These are phyloP conservation scores for Setaria viridis DNA, from an alignment of 202 grass and related monocot species.

Conservation along the genomic window DNA sequence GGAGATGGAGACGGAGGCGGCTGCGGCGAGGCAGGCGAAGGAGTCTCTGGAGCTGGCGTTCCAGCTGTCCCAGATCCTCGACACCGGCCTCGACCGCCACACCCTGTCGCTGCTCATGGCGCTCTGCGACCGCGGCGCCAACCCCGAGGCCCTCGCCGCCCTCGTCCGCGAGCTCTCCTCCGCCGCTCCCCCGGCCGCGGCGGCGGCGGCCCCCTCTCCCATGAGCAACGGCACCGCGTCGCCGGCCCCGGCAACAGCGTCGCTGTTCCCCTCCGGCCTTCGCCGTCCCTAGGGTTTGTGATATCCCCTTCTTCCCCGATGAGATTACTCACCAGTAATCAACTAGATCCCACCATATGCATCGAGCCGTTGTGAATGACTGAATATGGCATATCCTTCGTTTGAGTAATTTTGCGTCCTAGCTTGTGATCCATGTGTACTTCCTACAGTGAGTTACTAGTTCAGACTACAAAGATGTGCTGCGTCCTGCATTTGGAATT, in stretches of 20 bases:
- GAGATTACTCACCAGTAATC: background rate
- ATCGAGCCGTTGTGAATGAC: background rate
- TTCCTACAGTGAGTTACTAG: background rate
- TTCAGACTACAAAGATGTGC: background rate
- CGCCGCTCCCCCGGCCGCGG: constrained; percentile 13
- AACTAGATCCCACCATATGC: background rate
- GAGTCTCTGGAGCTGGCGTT: constrained; percentile 90
- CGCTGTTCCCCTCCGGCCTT: constrained; percentile 51
- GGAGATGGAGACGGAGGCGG: constrained; percentile 44
- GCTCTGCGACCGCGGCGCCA: constrained; percentile 90
- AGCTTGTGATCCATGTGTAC: background rate
- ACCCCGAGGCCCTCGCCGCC: constrained; percentile 91
- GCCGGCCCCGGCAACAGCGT: constrained; percentile 3
- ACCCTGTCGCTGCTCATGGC: constrained; percentile 95
- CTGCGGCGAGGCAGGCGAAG: constrained; percentile 74
- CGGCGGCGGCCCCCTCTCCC: constrained; percentile 5
- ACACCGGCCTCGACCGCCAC: constrained; percentile 84
- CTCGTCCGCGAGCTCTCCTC: constrained; percentile 85
- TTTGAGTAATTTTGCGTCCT: constrained; percentile 22
- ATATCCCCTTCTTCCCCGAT: background rate
- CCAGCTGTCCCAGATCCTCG: constrained; percentile 90
- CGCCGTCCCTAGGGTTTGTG: constrained; percentile 60
- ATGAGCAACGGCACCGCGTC: background rate
- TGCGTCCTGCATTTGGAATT: background rate
- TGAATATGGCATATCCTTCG: background rate